Base-by-base conservation (phyloP, 495 filamentous ascomycete genomes). In the Tuber magnatum region DNA sequence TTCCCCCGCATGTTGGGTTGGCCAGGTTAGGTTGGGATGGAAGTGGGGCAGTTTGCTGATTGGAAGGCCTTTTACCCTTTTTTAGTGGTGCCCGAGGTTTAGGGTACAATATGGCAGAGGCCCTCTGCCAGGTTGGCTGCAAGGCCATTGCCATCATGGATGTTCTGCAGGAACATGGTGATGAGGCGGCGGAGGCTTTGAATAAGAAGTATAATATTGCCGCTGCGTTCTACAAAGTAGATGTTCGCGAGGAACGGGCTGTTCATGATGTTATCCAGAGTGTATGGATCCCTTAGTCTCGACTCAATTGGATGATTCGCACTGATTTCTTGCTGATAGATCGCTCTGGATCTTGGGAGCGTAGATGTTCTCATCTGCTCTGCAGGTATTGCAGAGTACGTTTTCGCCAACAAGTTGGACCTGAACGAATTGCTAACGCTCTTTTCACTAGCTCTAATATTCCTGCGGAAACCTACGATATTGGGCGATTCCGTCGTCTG, bases 331-430 rank as follows among this genome's bases (percentile, higher is more conserved):
- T 56, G 20, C 12, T n/a, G 71, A 68, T 40, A 79, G 77, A 79
- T 79, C 68, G 77, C 77, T 41, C 83, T 86, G 51, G 86, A 88
- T 73, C 89, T 90, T 75, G 91, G 88, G 71, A 84, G 87, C 8
- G 85, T 93, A 28, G 89, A 94, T 74, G 90, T 94, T 38, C 85
- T 93, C 24, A 87, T 96, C 84, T 94, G 92, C 84, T 91, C 92
- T 73, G 93, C 93, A 43, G 93, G 93, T 78, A 93, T 96, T 74
- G 92, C 93, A 77, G 91, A 93, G 87, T 88, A 85, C 84, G 87
- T 85, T 68, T 56, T 18, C 24, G 46, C 42, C 32, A 46, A 41
- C 28, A 24, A 12, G 43, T 41, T 22, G n/a, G 22, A 14, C 35
- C 43, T n/a, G 12, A 82, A 83, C 40, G 18, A 65, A n/a, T 72